Conservation (phyloP, 768 basidiomycete genomes). For the Dioszegia aurantiaca region DNA sequence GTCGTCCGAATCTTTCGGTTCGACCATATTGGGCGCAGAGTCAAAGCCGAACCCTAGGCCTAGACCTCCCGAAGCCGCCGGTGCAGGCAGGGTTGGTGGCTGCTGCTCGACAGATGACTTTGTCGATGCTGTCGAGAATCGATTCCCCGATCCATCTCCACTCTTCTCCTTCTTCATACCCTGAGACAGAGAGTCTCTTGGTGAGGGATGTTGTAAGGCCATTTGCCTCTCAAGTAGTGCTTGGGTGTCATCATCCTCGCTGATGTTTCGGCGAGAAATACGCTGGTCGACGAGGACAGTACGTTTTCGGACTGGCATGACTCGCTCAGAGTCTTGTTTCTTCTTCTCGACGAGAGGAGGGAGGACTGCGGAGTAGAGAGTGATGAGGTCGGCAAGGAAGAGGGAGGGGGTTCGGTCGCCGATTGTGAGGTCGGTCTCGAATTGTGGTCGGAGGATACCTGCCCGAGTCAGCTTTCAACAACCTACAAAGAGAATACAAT, state of each 20-base stretch:
- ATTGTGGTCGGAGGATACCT: slow-evolving; percentile 79
- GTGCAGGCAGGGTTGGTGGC: background rate
- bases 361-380: slow-evolving; percentile 68
- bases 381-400: slow-evolving; percentile 79
- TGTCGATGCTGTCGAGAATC: too few species aligned
- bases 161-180: background rate
- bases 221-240: slow-evolving; percentile 64
- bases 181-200: background rate
- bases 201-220: slow-evolving; percentile 56
- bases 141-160: too few species aligned
- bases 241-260: slow-evolving; percentile 66
- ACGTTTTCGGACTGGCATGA: slow-evolving; percentile 75
- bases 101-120: background rate
- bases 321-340: slow-evolving; percentile 81
- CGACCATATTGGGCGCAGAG: slow-evolving; percentile 7
- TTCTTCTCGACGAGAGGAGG: slow-evolving; percentile 80
- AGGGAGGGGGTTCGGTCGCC: slow-evolving; percentile 84
- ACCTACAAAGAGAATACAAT: background rate
- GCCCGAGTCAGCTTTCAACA: slow-evolving; percentile 14
- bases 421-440: slow-evolving; percentile 78
- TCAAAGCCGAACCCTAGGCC: background rate
- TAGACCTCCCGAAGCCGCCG: background rate
- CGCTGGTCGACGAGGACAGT: slow-evolving; percentile 87
- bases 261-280: slow-evolving; percentile 72
- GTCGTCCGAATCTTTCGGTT: slow-evolving; percentile 18